Conservation (phyloP, 768 basidiomycete species). For the Lactarius evosmus region DNA sequence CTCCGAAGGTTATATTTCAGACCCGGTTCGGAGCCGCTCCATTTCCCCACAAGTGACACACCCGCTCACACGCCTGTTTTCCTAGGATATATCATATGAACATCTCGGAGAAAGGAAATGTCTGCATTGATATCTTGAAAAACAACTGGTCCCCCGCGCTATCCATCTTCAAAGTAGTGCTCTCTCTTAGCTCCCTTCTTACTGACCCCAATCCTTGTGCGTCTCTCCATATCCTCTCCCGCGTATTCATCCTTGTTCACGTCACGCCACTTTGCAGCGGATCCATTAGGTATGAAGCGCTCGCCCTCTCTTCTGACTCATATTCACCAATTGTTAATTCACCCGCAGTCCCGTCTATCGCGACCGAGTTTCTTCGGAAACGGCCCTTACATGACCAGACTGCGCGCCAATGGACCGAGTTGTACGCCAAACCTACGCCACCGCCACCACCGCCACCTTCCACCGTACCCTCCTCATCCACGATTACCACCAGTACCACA, state of each 20-base stretch:
- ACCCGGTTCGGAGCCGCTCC: conserved; percentile 54
- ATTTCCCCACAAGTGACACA: conserved; percentile 6
- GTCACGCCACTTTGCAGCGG: conserved; percentile 17
- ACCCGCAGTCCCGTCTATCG: conserved; percentile 34
- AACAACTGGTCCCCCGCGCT: conserved; percentile 92
- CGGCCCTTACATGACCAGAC: conserved; percentile 41
- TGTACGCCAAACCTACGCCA: conserved; percentile 31
- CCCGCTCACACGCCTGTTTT: background rate
- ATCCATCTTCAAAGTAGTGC: conserved; percentile 90
- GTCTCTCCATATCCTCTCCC: conserved; percentile 33
- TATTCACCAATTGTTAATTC: background rate
- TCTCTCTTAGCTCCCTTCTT: conserved; percentile 87
- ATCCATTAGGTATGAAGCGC: conserved; percentile 24
- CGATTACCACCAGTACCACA: background rate
- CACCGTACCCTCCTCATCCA: background rate
- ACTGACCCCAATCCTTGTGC: conserved; percentile 92
- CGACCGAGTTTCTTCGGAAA: conserved; percentile 33
- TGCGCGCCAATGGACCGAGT: conserved; percentile 41
- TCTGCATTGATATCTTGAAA: conserved; percentile 91
- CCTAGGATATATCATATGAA: conserved; percentile 90
- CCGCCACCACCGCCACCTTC: conserved; percentile 5
- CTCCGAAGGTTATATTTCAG: conserved; percentile 71
- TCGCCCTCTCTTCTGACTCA: background rate
- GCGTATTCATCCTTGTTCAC: background rate
- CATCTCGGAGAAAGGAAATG: conserved; percentile 72